phyloP scores from a whole-genome alignment of 2,329 filamentous ascomycete species.

The Fusarium sp. region DNA sequence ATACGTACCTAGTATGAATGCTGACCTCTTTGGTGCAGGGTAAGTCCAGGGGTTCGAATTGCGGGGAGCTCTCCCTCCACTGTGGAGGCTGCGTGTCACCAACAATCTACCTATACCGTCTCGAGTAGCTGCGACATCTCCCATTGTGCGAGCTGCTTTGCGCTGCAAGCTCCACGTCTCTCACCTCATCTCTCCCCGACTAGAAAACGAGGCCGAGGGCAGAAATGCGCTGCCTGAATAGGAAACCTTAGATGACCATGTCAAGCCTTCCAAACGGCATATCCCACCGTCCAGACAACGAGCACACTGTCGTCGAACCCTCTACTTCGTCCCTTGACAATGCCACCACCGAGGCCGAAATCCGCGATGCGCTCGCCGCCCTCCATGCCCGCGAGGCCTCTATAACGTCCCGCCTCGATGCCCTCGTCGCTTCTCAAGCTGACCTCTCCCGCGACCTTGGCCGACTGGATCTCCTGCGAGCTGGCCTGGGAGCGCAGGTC shows the following conservation, averaged over 20 bases:
- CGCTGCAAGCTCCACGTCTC: constrained; percentile 31
- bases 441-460: constrained; percentile 88
- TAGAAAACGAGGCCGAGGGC: constrained; percentile 40
- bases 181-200: constrained; percentile 15
- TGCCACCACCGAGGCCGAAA: constrained; percentile 79
- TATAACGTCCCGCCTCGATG: constrained; percentile 79
- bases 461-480: constrained; percentile 88
- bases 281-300: constrained; percentile 42
- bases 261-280: constrained; percentile 60
- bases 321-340: constrained; percentile 65
- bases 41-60: constrained; percentile 25
- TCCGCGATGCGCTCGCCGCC: constrained; percentile 78
- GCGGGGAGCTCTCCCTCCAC: constrained; percentile 33
- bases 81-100: constrained; percentile 43
- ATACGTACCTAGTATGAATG: background rate
- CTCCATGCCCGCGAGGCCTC: constrained; percentile 80
- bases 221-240: constrained; percentile 58
- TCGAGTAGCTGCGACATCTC: constrained; percentile 26
- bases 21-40: constrained; percentile 29
- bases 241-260: constrained; percentile 57
- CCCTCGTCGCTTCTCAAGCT: constrained; percentile 82
- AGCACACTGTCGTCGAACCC: constrained; percentile 47
- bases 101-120: constrained; percentile 19
- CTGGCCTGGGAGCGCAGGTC: constrained; percentile 86
- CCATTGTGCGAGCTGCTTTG: constrained; percentile 21